Evolutionary conservation across 352 stramenopile species (phyloP), one percentile per base, ranked within the genome.

Genomic region (Pseudoperonospora humuli): DNA sequence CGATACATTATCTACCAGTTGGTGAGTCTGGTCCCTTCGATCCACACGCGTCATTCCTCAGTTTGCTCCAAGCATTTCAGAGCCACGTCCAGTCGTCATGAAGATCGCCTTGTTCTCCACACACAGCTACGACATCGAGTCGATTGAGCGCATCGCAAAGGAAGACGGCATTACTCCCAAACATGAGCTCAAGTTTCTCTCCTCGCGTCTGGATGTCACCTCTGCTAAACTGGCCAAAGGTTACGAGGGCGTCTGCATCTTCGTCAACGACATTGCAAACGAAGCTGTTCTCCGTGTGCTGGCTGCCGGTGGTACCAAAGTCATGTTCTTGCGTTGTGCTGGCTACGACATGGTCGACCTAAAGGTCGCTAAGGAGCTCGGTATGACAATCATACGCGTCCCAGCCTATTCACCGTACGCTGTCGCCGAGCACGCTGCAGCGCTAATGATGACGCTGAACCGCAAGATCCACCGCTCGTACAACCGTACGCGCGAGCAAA

Each of bases 261-360:
- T 93, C 50, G 84, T 95, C 33, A 95, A 93, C 48, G 84, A 95
- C 54, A 68, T 66, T 5, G 79, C 80, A 3, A 64, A 91, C 42
- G 71, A 59, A 13, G 61, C 54, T 2, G 60, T 69, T 18, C 61
- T 93, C 5, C 69, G 75, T 41, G 65, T 34, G 3, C 50, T 90
- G 15, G 38, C 73, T 27, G 49, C 61, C 1, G 50, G 57, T 24
- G 70, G 74, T 21, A 83, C 79, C 7, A 64, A 67, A 27, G 74
- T 75, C 27, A 52, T 95, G 3, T 84, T 90, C 35, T 61, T 95
- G 38, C 75, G 82, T 28, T 91, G 82, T 38, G 77, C 79, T 2
- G 82, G 82, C 36, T 91, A 86, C 40, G 75, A 91, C 39, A 83
- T 79, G 66, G 71, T 91, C 32, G 70, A 91, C 40, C 44, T 86